Evolutionary conservation across 73 alveolate genomes (phyloP), one percentile per base, ranked within the genome.

Genomic region (Durusdinium trenchii): DNA sequence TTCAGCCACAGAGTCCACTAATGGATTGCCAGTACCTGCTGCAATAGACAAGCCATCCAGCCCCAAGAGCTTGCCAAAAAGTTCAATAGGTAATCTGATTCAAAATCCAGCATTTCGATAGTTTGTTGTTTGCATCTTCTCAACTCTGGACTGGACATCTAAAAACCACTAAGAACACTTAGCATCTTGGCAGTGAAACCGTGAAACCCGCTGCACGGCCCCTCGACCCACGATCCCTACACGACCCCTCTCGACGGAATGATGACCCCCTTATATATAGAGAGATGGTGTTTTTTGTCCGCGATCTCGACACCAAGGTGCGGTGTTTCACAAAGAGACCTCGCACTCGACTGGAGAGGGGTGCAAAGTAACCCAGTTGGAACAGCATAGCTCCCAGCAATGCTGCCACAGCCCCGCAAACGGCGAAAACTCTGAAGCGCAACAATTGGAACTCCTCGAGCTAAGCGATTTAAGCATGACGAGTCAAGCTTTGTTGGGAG

Each of bases 1-100:
- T 61, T 94, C 99, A 46, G 99, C 93, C 28, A 94, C 99, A 20
- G 99, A 94, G 45, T 94, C 99, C 84, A 94, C 99, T 69, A 94
- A 26, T 16, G 99, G 99, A 52, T 94, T 94, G 52, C 99, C 99
- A 4, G 94, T n/a, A n/a, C n/a, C n/a, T n/a, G n/a, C n/a, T n/a
- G n/a, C n/a, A n/a, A n/a, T n/a, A n/a, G 73, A 60, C n/a, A 60
- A 60, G 73, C n/a, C 73, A 45, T 12, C 69, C 69, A 36, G 83
- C 92, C 42, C 43, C 32, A 42, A 14, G 69, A n/a, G 23, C 18
- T 4, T 28, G 67, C 26, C 26, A 12, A 1, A 60, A 16, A n/a
- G n/a, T n/a, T n/a, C n/a, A n/a, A n/a, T n/a, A n/a, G n/a, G n/a
- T n/a, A 75, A 51, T 6, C 36, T 51, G 2, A 30, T 26, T 40